Evolutionary conservation across 2,329 filamentous ascomycete genomes (phyloP).

Genomic region (Colletotrichum cordylinicola): DNA sequence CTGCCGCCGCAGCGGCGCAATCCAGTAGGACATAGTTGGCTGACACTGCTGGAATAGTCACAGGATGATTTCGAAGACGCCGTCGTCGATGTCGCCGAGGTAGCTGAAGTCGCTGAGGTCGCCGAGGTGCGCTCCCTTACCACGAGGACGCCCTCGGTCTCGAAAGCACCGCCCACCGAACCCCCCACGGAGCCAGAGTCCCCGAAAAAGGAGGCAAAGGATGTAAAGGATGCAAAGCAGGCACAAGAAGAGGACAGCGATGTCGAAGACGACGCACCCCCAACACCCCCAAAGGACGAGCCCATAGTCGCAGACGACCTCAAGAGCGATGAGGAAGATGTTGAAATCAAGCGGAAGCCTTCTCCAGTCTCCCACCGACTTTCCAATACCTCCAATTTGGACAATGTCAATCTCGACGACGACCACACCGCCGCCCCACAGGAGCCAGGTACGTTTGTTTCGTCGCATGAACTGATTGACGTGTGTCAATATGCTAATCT

Average conservation of each 20-base stretch:
- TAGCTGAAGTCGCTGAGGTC: not conserved
- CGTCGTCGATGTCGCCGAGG: slow-evolving; percentile 54
- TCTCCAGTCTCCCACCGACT: slow-evolving; percentile 48
- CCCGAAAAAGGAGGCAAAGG: slow-evolving; percentile 25
- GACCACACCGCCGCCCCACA: slow-evolving; percentile 44
- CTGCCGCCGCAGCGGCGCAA: not conserved
- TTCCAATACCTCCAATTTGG: slow-evolving; percentile 53
- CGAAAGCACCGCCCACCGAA: slow-evolving; percentile 34
- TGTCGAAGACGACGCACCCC: slow-evolving; percentile 27
- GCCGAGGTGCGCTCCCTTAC: slow-evolving; percentile 68
- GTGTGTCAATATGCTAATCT: slow-evolving; percentile 14
- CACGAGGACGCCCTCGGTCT: slow-evolving; percentile 46
- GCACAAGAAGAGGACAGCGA: slow-evolving; percentile 29
- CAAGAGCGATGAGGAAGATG: slow-evolving; percentile 22
- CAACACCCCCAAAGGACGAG: slow-evolving; percentile 2
- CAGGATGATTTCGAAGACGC: slow-evolving; percentile 88
- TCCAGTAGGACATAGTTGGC: not conserved
- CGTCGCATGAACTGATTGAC: slow-evolving; percentile 21
- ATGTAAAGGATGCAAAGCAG: slow-evolving; percentile 9
- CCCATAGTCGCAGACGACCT: slow-evolving; percentile 14
- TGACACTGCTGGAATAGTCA: slow-evolving; percentile 5
- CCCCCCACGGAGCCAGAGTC: slow-evolving; percentile 18
- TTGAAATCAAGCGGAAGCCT: slow-evolving; percentile 36
- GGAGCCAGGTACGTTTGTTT: slow-evolving; percentile 34
- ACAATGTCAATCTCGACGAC: slow-evolving; percentile 73